Conservation (phyloP, 1,284 basidiomycete species). For the Bjerkandera adusta region DNA sequence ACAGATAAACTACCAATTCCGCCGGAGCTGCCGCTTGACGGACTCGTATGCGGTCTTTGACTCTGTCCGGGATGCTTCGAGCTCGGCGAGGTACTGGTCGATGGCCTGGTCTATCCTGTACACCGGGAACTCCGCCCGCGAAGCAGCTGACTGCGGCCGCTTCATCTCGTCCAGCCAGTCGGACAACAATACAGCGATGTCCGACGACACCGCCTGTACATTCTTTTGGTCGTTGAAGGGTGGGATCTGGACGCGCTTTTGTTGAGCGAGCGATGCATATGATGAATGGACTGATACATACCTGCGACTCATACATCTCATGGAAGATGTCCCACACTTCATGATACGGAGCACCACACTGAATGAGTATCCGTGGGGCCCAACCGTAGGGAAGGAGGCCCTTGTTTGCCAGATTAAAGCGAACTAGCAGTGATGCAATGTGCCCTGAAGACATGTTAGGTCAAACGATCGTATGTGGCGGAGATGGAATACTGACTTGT, state of each 20-base stretch:
- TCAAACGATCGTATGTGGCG: neutral
- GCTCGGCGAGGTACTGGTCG: conserved; percentile 68
- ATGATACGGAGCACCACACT: conserved; percentile 73
- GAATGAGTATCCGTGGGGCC: conserved; percentile 74
- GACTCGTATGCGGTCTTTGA: conserved; percentile 63
- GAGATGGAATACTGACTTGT: conserved; percentile 48
- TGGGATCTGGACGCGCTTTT: conserved; percentile 53
- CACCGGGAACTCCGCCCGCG: conserved; percentile 64
- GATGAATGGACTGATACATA: conserved; percentile 31
- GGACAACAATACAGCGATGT: conserved; percentile 70
- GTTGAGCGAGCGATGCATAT: neutral
- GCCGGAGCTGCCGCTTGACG: conserved; percentile 64
- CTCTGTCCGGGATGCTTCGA: conserved; percentile 55
- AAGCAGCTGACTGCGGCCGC: conserved; percentile 53
- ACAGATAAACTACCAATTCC: conserved; percentile 40
- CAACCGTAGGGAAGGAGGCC: conserved; percentile 69
- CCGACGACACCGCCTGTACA: conserved; percentile 73
- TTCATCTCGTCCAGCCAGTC: conserved; percentile 78
- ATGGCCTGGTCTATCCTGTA: conserved; percentile 68
- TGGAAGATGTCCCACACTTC: conserved; percentile 85
- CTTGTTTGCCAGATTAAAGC: conserved; percentile 64
- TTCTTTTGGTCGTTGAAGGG: conserved; percentile 80
- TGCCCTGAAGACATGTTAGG: conserved; percentile 45
- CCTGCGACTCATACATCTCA: conserved; percentile 86
- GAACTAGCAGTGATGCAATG: conserved; percentile 66